Base-by-base conservation (phyloP, 169 alveolate genomes). In the Cryptosporidium baileyi region DNA sequence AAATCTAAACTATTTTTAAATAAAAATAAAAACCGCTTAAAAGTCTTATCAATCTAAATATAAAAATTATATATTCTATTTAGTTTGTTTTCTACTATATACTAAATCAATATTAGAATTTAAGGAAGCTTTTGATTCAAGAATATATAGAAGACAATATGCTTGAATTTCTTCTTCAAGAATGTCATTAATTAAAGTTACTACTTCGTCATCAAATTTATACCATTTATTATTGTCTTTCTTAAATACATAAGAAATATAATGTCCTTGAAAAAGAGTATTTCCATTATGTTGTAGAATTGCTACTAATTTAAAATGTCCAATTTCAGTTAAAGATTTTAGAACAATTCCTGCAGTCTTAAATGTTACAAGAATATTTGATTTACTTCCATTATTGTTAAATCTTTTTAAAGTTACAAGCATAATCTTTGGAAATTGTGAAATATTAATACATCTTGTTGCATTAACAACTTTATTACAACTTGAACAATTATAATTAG, bases 191-290 rank as follows among this genome's bases (percentile, higher is more conserved):
- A 74, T 67, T 22, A 54, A 17, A 8, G 82, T 74, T 45, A 74
- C 82, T 22, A 57, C 13, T 15, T 74, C 82, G 24, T 74, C 82
- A 57, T 74, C 82, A 38, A 74, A 52, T 57, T 54, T 74, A 38
- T 40, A 74, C 82, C 82, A 74, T 2, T 61, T 36, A 9, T 74
- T 57, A 19, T 38, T 51, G 17, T 57, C 67, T 22, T 43, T 49
- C 57, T 36, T 74, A 13, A 52, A 74, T 28, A 51, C 67, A 19
- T 74, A 74, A 36, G 82, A 54, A 36, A 74, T 49, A 34, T 74
- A 74, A 74, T 74, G 82, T 19, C 82, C 82, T 54, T 74, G 82
- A 40, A 74, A 74, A 13, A 74, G 54, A 22, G 82, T 74, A n/a
- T 59, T 54, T 13, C 82, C 82, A 57, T 54, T 51, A 45, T 74